Evolutionary conservation across 1,284 basidiomycete genomes (phyloP).

Genomic region (Microbotryum lychnidis-dioicae): DNA sequence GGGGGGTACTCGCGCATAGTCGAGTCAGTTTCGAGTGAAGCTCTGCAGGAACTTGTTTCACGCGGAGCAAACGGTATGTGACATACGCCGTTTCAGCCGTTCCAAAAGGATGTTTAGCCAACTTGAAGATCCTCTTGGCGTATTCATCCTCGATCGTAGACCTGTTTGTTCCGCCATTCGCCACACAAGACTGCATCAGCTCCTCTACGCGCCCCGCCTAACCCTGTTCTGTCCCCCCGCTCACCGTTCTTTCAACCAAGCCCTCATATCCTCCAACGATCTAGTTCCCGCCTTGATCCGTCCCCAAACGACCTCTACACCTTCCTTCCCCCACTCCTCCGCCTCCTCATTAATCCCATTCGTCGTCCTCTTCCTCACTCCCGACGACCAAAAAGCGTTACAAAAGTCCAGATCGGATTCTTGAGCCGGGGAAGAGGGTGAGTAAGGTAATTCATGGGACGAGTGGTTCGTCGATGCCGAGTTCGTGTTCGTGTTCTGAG

Average conservation of each 20-base stretch:
- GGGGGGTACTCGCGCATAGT: conserved; percentile 47
- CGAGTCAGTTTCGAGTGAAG: no score
- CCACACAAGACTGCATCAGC: no score
- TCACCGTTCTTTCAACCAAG: conserved; percentile 83
- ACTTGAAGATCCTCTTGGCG: conserved; percentile 71
- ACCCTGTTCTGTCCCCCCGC: conserved; percentile 29
- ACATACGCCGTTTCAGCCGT: conserved; percentile 82
- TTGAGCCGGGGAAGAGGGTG: background rate
- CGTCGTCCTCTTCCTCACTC: conserved; percentile 43
- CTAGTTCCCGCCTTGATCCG: conserved; percentile 75
- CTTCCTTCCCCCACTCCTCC: conserved; percentile 48
- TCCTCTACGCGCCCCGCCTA: background rate
- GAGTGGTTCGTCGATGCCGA: no score
- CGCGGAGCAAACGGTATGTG: background rate
- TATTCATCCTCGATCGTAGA: conserved; percentile 83
- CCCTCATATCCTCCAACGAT: conserved; percentile 78
- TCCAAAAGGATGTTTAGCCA: conserved; percentile 69
- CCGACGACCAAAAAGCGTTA: conserved; percentile 77
- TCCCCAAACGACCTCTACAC: conserved; percentile 71
- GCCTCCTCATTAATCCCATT: conserved; percentile 38
- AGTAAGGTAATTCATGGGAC: background rate
- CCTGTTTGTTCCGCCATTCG: conserved; percentile 7
- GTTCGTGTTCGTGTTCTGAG: no score
- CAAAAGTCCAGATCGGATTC: conserved; percentile 64
- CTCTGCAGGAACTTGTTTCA: no score